Conservation (phyloP, 2,329 filamentous ascomycete species). For the Raffaelea ambrosiae region DNA sequence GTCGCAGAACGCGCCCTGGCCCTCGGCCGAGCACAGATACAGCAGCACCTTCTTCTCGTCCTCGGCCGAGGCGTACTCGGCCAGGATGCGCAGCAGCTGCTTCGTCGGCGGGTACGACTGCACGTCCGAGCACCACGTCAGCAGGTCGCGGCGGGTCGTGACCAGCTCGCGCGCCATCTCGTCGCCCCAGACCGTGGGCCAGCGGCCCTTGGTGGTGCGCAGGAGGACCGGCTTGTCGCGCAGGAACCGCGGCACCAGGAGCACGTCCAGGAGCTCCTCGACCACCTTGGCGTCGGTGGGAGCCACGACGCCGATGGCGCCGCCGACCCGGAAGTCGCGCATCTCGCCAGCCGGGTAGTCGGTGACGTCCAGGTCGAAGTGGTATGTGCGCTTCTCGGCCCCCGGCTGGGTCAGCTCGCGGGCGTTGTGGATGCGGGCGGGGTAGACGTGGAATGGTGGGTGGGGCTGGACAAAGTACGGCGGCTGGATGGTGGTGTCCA, state of each 20-base stretch:
- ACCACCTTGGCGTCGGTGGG: constrained; percentile 73
- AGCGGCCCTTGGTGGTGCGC: constrained; percentile 72
- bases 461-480: constrained; percentile 90
- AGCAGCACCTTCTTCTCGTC: constrained; percentile 84
- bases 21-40: constrained; percentile 82
- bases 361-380: constrained; percentile 94
- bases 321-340: constrained; percentile 92
- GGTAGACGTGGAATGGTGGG: constrained; percentile 84
- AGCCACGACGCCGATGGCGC: constrained; percentile 86
- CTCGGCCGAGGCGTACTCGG: constrained; percentile 70
- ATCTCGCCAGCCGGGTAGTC: constrained; percentile 77
- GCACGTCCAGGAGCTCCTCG: constrained; percentile 72
- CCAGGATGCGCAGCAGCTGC: constrained; percentile 72
- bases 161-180: constrained; percentile 77
- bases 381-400: constrained; percentile 93
- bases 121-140: constrained; percentile 92
- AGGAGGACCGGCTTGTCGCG: constrained; percentile 77
- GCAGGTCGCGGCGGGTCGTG: constrained; percentile 81
- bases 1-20: constrained; percentile 88
- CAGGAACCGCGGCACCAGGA: constrained; percentile 72
- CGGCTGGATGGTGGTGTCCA: constrained; percentile 60
- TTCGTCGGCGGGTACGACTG: constrained; percentile 91
- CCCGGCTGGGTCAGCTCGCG: constrained; percentile 81
- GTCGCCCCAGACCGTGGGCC: constrained; percentile 97
- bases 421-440: constrained; percentile 75